A percentile compares a stretch with the other conserved stretches of the same genome.
These are phyloP conservation scores for Phoma sp. DNA, from an alignment of 2,329 filamentous ascomycete genomes.

Conservation along the genomic window DNA sequence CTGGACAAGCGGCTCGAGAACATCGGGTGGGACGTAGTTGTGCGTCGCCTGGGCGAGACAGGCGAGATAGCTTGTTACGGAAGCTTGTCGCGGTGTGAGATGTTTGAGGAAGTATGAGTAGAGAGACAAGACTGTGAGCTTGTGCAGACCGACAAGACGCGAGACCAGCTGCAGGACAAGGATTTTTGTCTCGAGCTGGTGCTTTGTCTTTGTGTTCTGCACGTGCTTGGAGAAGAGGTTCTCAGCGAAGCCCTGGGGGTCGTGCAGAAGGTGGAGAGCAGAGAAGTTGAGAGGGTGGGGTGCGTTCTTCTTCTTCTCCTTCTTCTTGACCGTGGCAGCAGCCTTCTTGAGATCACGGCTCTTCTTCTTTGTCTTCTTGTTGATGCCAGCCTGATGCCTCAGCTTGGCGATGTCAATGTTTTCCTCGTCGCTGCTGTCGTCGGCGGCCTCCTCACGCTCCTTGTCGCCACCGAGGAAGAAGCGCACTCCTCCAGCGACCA, in stretches of 20 bases:
- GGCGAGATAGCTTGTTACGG: conserved; percentile 91
- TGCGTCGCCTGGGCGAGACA: conserved; percentile 92
- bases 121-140: conserved; percentile 85
- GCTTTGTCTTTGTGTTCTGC: conserved; percentile 82
- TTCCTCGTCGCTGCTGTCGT: conserved; percentile 84
- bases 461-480: conserved; percentile 98
- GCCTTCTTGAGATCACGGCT: conserved; percentile 81
- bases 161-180: conserved; percentile 91
- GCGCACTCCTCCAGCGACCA: conserved; percentile 82
- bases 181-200: conserved; percentile 87
- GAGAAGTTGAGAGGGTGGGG: conserved; percentile 95
- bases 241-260: conserved; percentile 94
- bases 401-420: conserved; percentile 80
- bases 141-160: conserved; percentile 88
- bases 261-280: conserved; percentile 89
- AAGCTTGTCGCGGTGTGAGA: conserved; percentile 84
- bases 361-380: conserved; percentile 95
- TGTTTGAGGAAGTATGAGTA: conserved; percentile 97
- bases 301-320: conserved; percentile 86
- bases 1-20: conserved; percentile 84
- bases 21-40: conserved; percentile 89
- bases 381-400: conserved; percentile 86
- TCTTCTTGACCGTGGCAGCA: conserved; percentile 76
- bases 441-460: conserved; percentile 84
- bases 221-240: conserved; percentile 89